A percentile compares a stretch with the other conserved stretches of the same genome.
Evolutionary conservation across 2,329 filamentous ascomycete species (phyloP).

Genomic region (Byssothecium circinans): DNA sequence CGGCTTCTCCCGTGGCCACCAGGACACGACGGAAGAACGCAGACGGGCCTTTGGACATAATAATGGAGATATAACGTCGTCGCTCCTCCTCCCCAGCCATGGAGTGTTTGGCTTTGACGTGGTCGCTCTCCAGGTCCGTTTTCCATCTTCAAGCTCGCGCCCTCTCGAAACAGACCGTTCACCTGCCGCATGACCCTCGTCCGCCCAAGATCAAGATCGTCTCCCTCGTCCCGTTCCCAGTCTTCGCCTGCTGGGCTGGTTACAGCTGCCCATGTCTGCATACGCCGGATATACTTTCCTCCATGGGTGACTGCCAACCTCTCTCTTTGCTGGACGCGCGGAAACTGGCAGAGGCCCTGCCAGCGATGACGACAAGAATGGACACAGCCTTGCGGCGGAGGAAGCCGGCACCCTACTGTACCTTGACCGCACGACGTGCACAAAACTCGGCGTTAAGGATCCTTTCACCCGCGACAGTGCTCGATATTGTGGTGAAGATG

Average conservation of each 20-base stretch:
- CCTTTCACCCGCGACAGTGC: neutral
- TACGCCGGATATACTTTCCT: neutral
- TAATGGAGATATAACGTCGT: slow-evolving; percentile 29
- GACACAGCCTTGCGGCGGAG: neutral
- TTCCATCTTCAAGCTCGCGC: too few relatives aligned
- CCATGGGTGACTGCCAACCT: neutral
- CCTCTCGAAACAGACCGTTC: too few relatives aligned
- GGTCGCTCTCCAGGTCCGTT: neutral
- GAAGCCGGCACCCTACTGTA: neutral
- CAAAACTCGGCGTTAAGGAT: neutral
- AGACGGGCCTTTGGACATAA: slow-evolving; percentile 44
- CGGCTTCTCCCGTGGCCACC: slow-evolving; percentile 21
- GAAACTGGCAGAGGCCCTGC: neutral
- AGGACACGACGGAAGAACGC: slow-evolving; percentile 26
- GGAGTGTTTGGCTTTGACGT: neutral
- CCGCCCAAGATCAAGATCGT: neutral
- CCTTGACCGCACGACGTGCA: neutral
- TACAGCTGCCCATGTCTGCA: neutral
- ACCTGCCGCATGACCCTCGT: neutral
- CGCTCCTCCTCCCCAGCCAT: slow-evolving; percentile 10
- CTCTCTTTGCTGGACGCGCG: neutral
- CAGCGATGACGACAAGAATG: neutral
- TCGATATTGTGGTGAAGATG: too few relatives aligned
- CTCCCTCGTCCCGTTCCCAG: neutral
- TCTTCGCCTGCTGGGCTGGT: neutral